Conservation (phyloP, 768 basidiomycete genomes). For the Tulasnella sp. region DNA sequence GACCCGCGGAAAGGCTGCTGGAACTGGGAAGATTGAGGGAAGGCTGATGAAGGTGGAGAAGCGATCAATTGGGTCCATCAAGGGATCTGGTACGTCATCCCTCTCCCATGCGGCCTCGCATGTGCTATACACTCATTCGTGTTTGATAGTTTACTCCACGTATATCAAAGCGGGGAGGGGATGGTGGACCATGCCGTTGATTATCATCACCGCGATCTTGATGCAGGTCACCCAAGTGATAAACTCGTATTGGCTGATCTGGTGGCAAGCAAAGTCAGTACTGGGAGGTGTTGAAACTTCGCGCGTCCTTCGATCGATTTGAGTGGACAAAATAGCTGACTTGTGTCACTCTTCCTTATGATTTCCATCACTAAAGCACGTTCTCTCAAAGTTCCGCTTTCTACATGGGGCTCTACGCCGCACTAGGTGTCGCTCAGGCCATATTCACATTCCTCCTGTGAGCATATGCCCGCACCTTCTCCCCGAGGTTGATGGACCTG, state of each 20-base stretch:
- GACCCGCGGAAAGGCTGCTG: slow-evolving; percentile 30
- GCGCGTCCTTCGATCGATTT: slow-evolving; percentile 20
- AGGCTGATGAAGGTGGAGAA: slow-evolving; percentile 54
- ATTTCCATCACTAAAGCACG: slow-evolving; percentile 36
- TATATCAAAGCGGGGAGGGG: slow-evolving; percentile 50
- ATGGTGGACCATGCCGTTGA: slow-evolving; percentile 38
- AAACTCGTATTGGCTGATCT: slow-evolving; percentile 57
- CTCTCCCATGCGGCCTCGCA: neutral
- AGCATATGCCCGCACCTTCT: slow-evolving; percentile 19
- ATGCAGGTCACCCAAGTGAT: slow-evolving; percentile 42
- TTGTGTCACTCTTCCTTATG: too few species aligned
- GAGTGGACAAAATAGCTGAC: too few species aligned
- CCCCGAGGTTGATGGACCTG: neutral
- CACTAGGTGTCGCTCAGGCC: slow-evolving; percentile 47
- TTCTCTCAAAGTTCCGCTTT: slow-evolving; percentile 42
- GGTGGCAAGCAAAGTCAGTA: slow-evolving; percentile 55
- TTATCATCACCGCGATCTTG: slow-evolving; percentile 38
- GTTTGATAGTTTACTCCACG: slow-evolving; percentile 42
- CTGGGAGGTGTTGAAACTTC: too few species aligned
- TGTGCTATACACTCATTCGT: neutral
- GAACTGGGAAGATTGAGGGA: slow-evolving; percentile 54
- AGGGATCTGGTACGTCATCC: slow-evolving; percentile 32
- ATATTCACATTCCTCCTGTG: slow-evolving; percentile 48
- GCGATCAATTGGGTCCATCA: slow-evolving; percentile 53
- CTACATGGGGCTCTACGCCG: slow-evolving; percentile 55